Evolutionary conservation across 1,139 yeast genomes (phyloP), one percentile per base, ranked within the genome.

Genomic region (Geotrichum histeridarum): DNA sequence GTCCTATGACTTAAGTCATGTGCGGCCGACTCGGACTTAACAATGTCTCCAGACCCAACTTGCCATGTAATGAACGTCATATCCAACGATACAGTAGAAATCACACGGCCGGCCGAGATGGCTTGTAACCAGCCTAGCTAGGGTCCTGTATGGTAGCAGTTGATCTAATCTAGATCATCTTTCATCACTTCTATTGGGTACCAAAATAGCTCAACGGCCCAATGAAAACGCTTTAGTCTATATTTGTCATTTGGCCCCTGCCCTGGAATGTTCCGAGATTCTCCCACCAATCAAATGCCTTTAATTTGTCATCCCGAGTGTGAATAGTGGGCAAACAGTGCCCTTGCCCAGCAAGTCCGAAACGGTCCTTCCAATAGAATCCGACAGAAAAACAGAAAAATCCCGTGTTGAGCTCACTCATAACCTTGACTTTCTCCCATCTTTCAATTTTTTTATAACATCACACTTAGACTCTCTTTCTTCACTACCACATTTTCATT

Each of bases 1-100:
- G 12, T 11, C n/a, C 14, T n/a, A 33, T 33, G 37, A 11, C 12
- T 3, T 11, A 11, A 33, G 37, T 33, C 37, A 33, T 33, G 37
- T 33, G 37, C 37, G 37, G 14, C 43, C 43, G 43, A 39, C 31
- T 39, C 43, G 43, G 43, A 39, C 31, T 22, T 39, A 5, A 22
- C 27, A 5, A 22, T 22, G 27, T 22, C 27, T 22, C 27, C 27
- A 22, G 27, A 22, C 27, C 27, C 27, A 22, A 22, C 27, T 22
- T 22, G 27, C 27, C 27, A 22, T 22, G 5, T 22, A 22, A 22
- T 22, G 27, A 22, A 22, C 27, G 27, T 3, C 27, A 3, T 22
- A 22, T 22, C 27, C 27, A 22, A 22, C 27, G 5, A 22, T 22
- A 22, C 5, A 22, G 27, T 3, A 22, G 27, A 3, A 5, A 22